Evolutionary conservation across 805 yeast genomes (phyloP), one percentile per base, ranked within the genome.

Genomic region (Metschnikowia similis): DNA sequence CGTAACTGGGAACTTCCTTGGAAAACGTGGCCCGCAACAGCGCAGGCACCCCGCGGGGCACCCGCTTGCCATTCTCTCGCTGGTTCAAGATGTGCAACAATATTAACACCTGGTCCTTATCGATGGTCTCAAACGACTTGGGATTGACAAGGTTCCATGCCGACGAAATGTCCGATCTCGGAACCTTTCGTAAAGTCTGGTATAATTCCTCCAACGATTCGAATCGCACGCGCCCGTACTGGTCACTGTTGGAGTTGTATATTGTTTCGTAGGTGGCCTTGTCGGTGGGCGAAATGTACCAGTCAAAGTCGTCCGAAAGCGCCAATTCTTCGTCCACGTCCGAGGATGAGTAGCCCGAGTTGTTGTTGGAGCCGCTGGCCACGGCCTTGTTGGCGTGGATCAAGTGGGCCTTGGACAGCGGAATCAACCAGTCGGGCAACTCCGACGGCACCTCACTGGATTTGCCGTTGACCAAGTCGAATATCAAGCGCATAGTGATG

Each of bases 141-240:
- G 99, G 98, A 62, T 94, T 94, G 48, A 94, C 96, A 51, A 94
- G 72, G 66, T 89, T 89, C 98, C 99, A 94, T 2, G 97, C 96
- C 43, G 87, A 84, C 29, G 90, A 81, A 6, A 90, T 77, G 66
- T 91, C 99, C 4, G 91, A 79, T 48, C 83, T 80, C 9, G 97
- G 96, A 10, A 94, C 87, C 53, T 81, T 81, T 32, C 70, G 66
- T 49, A 92, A 78, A 17, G 89, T 80, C 36, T 75, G 66, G 68
- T 89, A 92, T 40, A 94, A 74, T 30, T 80, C 85, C 9, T 79
- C 71, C 50, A 94, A 73, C 1, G 91, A 76, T 37, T 84, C 84
- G 63, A 87, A 92, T 34, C 84, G 76, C 39, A 90, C 83, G 52
- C 96, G 76, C 8, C 98, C 98, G 55, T 80, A 84, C 32, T 77